These are phyloP conservation scores for Kernera saxatilis DNA, from an alignment of 345 rosid genomes.

Conservation along the genomic window DNA sequence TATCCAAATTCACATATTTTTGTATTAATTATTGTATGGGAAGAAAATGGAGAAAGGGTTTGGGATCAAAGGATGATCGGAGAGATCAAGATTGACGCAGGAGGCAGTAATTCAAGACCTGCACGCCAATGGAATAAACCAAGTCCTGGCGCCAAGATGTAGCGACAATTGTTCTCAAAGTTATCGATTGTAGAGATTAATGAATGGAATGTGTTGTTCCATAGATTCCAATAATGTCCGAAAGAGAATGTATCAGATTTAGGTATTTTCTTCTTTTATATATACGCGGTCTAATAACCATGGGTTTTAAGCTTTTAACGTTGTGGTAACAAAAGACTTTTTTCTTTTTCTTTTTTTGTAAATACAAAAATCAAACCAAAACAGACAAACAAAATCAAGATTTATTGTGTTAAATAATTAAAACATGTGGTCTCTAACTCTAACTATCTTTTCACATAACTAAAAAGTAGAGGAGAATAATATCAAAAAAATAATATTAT, in stretches of 20 bases:
- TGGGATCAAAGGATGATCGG: neutral
- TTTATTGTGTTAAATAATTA: no score
- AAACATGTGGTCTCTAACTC: no score
- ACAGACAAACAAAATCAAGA: neutral
- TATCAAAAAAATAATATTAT: no score
- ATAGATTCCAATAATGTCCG: neutral
- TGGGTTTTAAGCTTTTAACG: neutral
- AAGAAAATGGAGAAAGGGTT: neutral
- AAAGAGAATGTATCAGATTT: neutral
- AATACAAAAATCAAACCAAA: no score
- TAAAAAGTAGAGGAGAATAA: no score
- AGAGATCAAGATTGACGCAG: conserved; percentile 5
- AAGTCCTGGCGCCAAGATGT: neutral
- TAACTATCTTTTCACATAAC: no score
- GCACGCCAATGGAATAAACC: neutral
- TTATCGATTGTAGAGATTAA: neutral
- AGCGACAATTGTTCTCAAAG: neutral
- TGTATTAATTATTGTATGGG: neutral
- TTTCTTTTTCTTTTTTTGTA: no score
- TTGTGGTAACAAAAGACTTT: neutral
- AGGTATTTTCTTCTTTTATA: neutral
- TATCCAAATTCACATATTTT: neutral
- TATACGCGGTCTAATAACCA: neutral
- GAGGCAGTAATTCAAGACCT: conserved; percentile 5
- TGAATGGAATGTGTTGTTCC: neutral